phyloP scores from a whole-genome alignment of 331 rosid genomes.

The Acacia concinna region DNA sequence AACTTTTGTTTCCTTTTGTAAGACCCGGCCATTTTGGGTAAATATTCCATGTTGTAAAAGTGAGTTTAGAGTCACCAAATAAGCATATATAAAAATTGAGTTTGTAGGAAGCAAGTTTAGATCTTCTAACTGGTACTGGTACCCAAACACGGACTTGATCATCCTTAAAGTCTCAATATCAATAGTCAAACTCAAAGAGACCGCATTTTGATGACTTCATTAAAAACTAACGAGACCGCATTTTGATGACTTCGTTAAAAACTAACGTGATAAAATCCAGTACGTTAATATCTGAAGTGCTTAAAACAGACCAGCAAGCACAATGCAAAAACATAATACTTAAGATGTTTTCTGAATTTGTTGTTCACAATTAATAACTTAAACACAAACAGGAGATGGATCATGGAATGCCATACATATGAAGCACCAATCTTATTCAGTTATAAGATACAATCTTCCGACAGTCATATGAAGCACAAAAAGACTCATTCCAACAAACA shows the following conservation, averaged over 20 bases:
- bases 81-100: not conserved
- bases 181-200: not conserved
- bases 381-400: not conserved
- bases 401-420: not conserved
- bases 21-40: not conserved
- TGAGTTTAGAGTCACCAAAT: not conserved
- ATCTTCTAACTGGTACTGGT: not conserved
- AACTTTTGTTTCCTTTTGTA: not conserved
- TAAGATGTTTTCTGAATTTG: not conserved
- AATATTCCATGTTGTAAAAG: not conserved
- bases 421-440: constrained; percentile 15
- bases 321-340: not conserved
- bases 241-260: not conserved
- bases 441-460: not conserved
- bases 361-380: not conserved
- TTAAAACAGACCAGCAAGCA: not conserved
- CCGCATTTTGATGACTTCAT: not conserved
- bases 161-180: not conserved
- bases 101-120: too few relatives aligned
- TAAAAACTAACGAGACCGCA: not conserved
- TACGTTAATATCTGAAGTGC: not conserved
- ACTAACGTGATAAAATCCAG: not conserved
- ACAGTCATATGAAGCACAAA: not conserved
- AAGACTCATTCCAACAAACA: not conserved
- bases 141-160: not conserved